Conservation (phyloP, 1,284 basidiomycete genomes). For the Cutaneotrichosporon sp. region DNA sequence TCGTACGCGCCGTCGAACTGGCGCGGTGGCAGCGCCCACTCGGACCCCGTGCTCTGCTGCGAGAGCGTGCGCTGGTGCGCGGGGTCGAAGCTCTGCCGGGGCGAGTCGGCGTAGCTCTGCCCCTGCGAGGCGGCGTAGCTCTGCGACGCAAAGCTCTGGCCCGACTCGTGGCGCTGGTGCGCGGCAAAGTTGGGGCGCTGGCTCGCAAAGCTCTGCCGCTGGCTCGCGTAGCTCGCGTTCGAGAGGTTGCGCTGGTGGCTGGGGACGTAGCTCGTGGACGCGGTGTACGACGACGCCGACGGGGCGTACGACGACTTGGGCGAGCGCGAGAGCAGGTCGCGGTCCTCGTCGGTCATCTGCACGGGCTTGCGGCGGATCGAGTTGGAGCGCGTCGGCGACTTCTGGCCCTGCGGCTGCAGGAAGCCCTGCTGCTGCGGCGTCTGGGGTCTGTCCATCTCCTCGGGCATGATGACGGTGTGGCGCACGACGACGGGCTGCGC, state of each 20-base stretch:
- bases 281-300: not conserved
- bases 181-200: not conserved
- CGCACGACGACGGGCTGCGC: slow-evolving; percentile 28
- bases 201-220: not conserved
- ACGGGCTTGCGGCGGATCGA: slow-evolving; percentile 46
- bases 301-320: slow-evolving; percentile 14
- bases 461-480: slow-evolving; percentile 39
- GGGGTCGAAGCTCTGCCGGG: not conserved
- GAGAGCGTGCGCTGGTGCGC: slow-evolving; percentile 18
- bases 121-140: too few relatives aligned
- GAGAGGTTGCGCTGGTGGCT: not conserved
- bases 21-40: slow-evolving; percentile 7
- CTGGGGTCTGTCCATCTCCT: slow-evolving; percentile 8
- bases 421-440: slow-evolving; percentile 3
- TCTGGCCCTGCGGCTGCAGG: slow-evolving; percentile 4
- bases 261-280: not conserved
- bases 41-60: slow-evolving; percentile 1
- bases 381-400: slow-evolving; percentile 18
- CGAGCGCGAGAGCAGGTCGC: slow-evolving; percentile 32
- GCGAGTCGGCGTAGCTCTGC: too few relatives aligned
- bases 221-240: not conserved
- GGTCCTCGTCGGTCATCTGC: slow-evolving; percentile 40
- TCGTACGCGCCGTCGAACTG: slow-evolving; percentile 1
- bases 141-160: not conserved
- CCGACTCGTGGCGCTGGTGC: not conserved